Evolutionary conservation across 805 yeast species (phyloP).

Genomic region (Clavispora asparagi): DNA sequence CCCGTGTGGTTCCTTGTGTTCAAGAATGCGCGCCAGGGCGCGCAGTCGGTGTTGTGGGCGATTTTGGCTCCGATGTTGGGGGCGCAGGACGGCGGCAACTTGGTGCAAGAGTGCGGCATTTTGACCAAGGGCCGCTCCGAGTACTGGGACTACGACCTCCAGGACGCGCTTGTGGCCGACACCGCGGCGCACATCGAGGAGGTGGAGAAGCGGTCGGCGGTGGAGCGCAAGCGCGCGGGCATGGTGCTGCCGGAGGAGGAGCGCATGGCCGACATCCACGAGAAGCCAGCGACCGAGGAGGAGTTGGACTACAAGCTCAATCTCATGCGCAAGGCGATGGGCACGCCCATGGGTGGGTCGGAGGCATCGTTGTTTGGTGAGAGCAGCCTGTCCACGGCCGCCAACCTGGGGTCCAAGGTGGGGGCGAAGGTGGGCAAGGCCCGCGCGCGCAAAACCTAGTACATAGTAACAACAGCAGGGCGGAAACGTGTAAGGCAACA

Average conservation of each 20-base stretch:
- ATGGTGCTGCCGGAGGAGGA: conserved; percentile 9
- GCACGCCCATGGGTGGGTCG: conserved; percentile 14
- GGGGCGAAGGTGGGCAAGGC: background rate
- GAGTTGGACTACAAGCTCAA: conserved; percentile 33
- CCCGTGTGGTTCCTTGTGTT: conserved; percentile 82
- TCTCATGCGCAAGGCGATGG: conserved; percentile 21
- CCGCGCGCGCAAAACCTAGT: background rate
- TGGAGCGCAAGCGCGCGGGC: conserved; percentile 38
- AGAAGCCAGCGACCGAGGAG: conserved; percentile 30
- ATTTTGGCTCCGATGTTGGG: conserved; percentile 67
- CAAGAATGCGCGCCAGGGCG: conserved; percentile 73
- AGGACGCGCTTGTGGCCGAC: conserved; percentile 51
- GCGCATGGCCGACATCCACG: conserved; percentile 21
- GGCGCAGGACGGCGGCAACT: conserved; percentile 57
- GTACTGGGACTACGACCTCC: conserved; percentile 56
- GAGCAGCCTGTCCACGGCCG: too few species aligned
- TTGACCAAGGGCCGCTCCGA: conserved; percentile 56
- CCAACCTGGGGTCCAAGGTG: background rate
- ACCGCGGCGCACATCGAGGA: conserved; percentile 54
- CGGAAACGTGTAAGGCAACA: too few species aligned
- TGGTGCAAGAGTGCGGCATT: conserved; percentile 69
- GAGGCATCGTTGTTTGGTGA: conserved; percentile 16
- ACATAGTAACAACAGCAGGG: background rate
- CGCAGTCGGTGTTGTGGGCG: conserved; percentile 70
- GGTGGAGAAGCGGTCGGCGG: conserved; percentile 69